Conservation (phyloP, 2,329 filamentous ascomycete genomes). For the Pezicula rhizophila region DNA sequence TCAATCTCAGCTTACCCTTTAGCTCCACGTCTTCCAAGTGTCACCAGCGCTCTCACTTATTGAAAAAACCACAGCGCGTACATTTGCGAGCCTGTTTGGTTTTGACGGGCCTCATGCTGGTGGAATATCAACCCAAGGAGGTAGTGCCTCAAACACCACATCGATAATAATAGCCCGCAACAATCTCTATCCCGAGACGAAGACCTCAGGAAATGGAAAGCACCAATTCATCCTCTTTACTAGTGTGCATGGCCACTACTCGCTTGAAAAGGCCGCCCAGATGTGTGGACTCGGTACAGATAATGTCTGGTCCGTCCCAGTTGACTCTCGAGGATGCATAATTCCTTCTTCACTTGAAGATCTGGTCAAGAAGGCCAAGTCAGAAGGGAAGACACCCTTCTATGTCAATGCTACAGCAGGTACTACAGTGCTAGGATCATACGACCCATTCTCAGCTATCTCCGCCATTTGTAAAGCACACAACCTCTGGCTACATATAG, state of each 20-base stretch:
- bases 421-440: conserved; percentile 87
- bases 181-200: conserved; percentile 73
- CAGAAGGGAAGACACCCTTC: conserved; percentile 71
- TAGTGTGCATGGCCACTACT: conserved; percentile 86
- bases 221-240: conserved; percentile 79
- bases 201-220: conserved; percentile 60
- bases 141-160: conserved; percentile 77
- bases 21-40: conserved; percentile 88
- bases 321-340: conserved; percentile 71
- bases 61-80: conserved; percentile 73
- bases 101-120: conserved; percentile 62
- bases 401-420: conserved; percentile 96
- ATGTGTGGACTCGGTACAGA: conserved; percentile 76
- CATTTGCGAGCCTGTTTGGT: conserved; percentile 72
- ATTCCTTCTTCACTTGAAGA: conserved; percentile 56
- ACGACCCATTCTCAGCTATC: conserved; percentile 71
- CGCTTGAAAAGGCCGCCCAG: conserved; percentile 88
- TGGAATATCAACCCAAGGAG: conserved; percentile 69
- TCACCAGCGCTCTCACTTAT: conserved; percentile 83
- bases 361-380: conserved; percentile 54
- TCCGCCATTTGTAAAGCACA: conserved; percentile 63
- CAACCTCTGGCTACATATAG: conserved; percentile 86
- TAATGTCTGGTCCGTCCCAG: conserved; percentile 67
- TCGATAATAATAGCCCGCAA: conserved; percentile 86
- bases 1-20: conserved; percentile 5